Evolutionary conservation across 2,329 filamentous ascomycete genomes (phyloP), one percentile per base, ranked within the genome.

Genomic region (Venturia carpophila): DNA sequence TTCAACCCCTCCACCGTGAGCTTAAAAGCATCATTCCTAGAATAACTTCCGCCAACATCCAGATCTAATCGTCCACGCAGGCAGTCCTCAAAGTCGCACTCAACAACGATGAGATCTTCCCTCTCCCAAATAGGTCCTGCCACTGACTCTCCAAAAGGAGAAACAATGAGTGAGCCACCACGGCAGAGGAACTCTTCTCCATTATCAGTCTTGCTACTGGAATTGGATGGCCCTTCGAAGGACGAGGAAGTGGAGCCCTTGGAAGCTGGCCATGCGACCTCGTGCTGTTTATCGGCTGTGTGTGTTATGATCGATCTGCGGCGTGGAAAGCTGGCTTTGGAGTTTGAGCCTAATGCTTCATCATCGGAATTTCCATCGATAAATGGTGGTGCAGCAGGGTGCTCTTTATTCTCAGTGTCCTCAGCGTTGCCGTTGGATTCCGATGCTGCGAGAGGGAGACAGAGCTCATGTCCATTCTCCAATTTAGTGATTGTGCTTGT

Each of bases 21-120:
- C 68, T 80, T 80, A 71, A 87, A 87, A 19, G 83, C 79, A 72
- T 87, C 87, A 68, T 83, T 89, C 73, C 91, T 83, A 2, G 91
- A 92, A 75, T 96, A 96, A 72, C 88, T 92, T 0, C 92, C 92
- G 1, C 86, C 91, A 45, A 90, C 86, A 78, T 96, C 92, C 60
- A 96, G 74, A 74, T 96, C 92, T 68, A 96, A 74, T 63, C 91
- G 80, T 0, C 92, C 92, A 11, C 90, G 82, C 69, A 92, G 84
- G 70, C 92, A 96, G 69, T 96, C 91, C 60, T 95, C 89, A 71
- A 97, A 88, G 71, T 97, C 91, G 3, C 92, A 87, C 68, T 94
- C 90, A 0, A 84, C 81, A 42, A 84, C 83, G 63, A 92, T 77
- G 39, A 96, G 74, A 65, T 87, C 78, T 64, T 92, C 87, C 58